Conservation (phyloP, 2,329 filamentous ascomycete species). For the Didymella exigua region DNA sequence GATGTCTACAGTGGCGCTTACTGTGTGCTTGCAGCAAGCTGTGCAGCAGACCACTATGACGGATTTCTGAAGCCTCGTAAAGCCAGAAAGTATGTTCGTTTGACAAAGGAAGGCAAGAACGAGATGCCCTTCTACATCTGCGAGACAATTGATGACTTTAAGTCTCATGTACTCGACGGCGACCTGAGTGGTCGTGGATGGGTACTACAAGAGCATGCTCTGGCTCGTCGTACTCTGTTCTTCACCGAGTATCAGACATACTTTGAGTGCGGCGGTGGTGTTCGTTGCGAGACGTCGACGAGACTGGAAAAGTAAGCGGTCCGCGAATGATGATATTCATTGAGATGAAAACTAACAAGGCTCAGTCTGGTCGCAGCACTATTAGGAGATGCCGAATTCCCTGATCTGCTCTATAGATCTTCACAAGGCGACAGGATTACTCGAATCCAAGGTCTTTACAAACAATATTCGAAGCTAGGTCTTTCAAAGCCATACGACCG, state of each 20-base stretch:
- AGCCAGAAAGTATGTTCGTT: not conserved
- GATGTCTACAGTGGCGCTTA: conserved; percentile 31
- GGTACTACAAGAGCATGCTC: conserved; percentile 35
- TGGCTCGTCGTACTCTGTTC: conserved; percentile 32
- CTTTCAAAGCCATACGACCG: conserved; percentile 33
- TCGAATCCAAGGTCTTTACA: conserved; percentile 28
- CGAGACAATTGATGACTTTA: conserved; percentile 27
- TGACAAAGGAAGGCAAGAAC: not conserved
- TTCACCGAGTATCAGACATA: conserved; percentile 34
- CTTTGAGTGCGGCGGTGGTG: conserved; percentile 31
- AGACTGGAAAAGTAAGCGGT: conserved; percentile 25
- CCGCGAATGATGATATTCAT: no score
- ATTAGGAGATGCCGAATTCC: conserved; percentile 39
- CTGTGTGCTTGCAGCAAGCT: conserved; percentile 30
- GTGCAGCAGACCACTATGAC: conserved; percentile 8
- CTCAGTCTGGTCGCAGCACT: conserved; percentile 32
- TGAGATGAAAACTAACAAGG: no score
- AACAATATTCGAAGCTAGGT: conserved; percentile 38
- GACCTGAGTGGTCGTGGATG: conserved; percentile 27
- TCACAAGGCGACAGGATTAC: conserved; percentile 21
- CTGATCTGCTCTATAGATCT: not conserved
- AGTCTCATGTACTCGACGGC: conserved; percentile 21
- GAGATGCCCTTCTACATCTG: not conserved
- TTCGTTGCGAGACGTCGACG: conserved; percentile 25
- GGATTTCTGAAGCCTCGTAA: conserved; percentile 19